Evolutionary conservation across 73 alveolate species (phyloP).

Genomic region (Effrenium voratum): DNA sequence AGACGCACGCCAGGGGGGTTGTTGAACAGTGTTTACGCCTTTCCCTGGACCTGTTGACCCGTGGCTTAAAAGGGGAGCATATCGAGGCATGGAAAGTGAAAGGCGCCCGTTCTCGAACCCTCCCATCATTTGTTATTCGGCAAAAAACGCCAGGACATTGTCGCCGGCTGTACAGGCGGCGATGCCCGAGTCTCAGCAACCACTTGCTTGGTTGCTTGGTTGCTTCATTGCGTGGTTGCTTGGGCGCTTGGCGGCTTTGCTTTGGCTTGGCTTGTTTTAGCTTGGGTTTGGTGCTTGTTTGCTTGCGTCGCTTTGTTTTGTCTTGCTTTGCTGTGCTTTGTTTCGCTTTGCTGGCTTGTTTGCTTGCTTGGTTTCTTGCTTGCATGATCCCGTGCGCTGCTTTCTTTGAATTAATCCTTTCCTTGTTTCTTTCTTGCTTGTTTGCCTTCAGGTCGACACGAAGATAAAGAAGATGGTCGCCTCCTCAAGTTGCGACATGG

Average conservation of each 20-base stretch:
- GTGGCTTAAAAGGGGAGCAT: too few species aligned
- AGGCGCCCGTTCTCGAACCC: too few species aligned
- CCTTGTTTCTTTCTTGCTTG: background rate
- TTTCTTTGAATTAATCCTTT: background rate
- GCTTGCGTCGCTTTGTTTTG: background rate
- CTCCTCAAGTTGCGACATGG: too few species aligned
- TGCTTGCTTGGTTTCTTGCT: background rate
- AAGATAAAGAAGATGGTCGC: constrained; percentile 42
- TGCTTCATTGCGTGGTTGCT: background rate
- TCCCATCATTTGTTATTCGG: too few species aligned
- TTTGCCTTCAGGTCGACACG: constrained; percentile 19
- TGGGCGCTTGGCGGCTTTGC: background rate
- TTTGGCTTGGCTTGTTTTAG: background rate
- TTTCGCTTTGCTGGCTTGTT: background rate
- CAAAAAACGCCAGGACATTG: background rate
- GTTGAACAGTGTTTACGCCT: too few species aligned
- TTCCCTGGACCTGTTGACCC: too few species aligned
- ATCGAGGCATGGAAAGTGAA: too few species aligned
- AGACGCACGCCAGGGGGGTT: too few species aligned
- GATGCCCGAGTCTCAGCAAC: background rate
- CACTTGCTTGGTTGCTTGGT: background rate
- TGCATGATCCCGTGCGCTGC: background rate
- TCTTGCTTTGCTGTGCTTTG: background rate
- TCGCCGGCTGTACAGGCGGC: constrained; percentile 64
- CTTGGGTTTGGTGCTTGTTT: background rate